Evolutionary conservation across 2,329 filamentous ascomycete genomes (phyloP), one percentile per base, ranked within the genome.

Genomic region (Clonostachys rosea): DNA sequence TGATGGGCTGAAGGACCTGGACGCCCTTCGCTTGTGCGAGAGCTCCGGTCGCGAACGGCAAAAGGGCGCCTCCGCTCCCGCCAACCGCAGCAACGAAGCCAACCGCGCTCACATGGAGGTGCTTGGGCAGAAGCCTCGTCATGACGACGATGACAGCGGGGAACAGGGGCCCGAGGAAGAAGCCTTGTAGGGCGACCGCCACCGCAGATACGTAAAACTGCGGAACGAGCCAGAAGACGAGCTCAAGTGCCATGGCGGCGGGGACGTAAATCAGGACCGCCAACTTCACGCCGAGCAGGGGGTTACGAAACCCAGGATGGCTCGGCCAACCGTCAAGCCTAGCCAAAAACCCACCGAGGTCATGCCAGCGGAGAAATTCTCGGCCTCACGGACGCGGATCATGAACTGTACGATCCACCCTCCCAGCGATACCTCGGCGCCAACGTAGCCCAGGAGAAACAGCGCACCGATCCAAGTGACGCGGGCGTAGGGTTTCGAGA

Each of bases 1-100:
- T 65, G 33, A 79, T 66, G 1, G 76, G 75, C 52, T 80, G 75
- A 45, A 81, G 54, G 5, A 73, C 73, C 53, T 70, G 63, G 5
- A 80, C 76, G 3, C 77, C 76, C 53, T 66, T 73, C 2, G 65
- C 66, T 55, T 74, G 34, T 13, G 36, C 36, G 7, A 39, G 14
- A n/a, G 36, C 36, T 39, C 36, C 36, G 17, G 17, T 18, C 36
- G 17, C 17, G 17, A 39, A 39, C 17, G 36, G 36, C 14, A 39
- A n/a, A n/a, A 18, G 14, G 14, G 36, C 36, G 14, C 14, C 14
- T n/a, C 36, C 36, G 17, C 14, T n/a, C 17, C 14, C 14, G 7
- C 36, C 36, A 11, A 39, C 14, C 14, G 36, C 36, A n/a, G 36
- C 14, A 18, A n/a, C 14, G 14, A 39, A n/a, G 14, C 14, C 36